Conservation (phyloP, 2,329 filamentous ascomycete genomes). For the Plectosphaerella cucumerina region DNA sequence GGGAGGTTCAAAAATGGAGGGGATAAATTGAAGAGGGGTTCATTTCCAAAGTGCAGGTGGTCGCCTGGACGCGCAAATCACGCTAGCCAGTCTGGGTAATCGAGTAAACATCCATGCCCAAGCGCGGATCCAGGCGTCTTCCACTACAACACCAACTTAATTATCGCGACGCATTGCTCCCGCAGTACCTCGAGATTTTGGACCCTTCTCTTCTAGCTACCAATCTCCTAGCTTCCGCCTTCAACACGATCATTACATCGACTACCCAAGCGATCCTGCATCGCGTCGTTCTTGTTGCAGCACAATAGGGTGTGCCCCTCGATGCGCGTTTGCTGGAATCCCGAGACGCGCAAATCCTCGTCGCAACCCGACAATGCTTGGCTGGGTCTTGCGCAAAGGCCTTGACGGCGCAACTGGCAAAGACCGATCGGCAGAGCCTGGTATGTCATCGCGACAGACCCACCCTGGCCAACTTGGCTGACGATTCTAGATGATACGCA, state of each 20-base stretch:
- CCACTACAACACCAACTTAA: neutral
- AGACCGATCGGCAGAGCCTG: conserved; percentile 20
- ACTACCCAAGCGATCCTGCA: too few species aligned
- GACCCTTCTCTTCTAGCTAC: neutral
- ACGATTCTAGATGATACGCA: conserved; percentile 30
- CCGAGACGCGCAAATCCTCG: neutral
- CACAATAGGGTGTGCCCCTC: neutral
- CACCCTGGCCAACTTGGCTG: neutral
- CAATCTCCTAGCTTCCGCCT: neutral
- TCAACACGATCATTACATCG: neutral
- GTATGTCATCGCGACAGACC: conserved; percentile 5
- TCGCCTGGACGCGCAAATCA: neutral
- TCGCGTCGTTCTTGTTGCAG: too few species aligned
- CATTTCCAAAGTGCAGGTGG: too few species aligned
- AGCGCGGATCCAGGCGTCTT: neutral
- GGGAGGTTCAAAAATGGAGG: too few species aligned
- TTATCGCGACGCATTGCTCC: neutral
- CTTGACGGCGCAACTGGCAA: conserved; percentile 33
- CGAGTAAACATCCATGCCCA: conserved; percentile 18
- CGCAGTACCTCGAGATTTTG: too few species aligned
- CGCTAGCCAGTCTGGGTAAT: conserved; percentile 17
- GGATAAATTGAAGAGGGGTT: too few species aligned
- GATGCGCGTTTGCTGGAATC: neutral
- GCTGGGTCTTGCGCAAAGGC: conserved; percentile 53
- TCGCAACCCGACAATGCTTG: conserved; percentile 41